Conservation (phyloP, 2,329 filamentous ascomycete species). For the Camillea tinctor region DNA sequence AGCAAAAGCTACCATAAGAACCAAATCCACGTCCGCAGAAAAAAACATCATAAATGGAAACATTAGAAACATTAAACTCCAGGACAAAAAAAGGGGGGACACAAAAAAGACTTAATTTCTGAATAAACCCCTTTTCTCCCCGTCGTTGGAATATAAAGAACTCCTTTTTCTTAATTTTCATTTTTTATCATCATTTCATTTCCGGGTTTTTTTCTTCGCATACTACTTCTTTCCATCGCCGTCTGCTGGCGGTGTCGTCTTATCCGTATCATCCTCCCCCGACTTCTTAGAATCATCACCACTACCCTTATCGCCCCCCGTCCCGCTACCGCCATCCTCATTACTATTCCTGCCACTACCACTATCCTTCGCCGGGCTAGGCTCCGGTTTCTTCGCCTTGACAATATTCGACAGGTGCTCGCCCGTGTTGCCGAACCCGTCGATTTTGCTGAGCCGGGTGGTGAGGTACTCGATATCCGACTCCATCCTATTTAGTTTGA, state of each 20-base stretch:
- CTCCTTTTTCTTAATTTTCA: too few species aligned
- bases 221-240: not conserved
- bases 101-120: not conserved
- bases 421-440: slow-evolving; percentile 74
- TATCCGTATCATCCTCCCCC: not conserved
- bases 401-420: slow-evolving; percentile 66
- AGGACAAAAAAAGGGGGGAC: not conserved
- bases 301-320: not conserved
- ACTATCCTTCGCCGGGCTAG: slow-evolving; percentile 7
- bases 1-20: not conserved
- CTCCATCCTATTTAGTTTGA: slow-evolving; percentile 58
- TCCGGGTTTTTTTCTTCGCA: not conserved
- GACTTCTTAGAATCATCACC: slow-evolving; percentile 7
- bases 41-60: not conserved
- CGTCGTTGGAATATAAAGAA: too few species aligned
- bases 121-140: not conserved
- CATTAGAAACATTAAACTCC: not conserved
- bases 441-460: slow-evolving; percentile 69
- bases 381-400: slow-evolving; percentile 51
- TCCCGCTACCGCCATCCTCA: not conserved
- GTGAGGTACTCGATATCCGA: slow-evolving; percentile 74
- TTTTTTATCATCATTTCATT: too few species aligned
- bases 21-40: not conserved
- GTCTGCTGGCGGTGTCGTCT: not conserved
- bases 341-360: slow-evolving; percentile 3